Base-by-base conservation (phyloP, 805 yeast genomes). In the Wickerhamomyces rabaulensis region DNA sequence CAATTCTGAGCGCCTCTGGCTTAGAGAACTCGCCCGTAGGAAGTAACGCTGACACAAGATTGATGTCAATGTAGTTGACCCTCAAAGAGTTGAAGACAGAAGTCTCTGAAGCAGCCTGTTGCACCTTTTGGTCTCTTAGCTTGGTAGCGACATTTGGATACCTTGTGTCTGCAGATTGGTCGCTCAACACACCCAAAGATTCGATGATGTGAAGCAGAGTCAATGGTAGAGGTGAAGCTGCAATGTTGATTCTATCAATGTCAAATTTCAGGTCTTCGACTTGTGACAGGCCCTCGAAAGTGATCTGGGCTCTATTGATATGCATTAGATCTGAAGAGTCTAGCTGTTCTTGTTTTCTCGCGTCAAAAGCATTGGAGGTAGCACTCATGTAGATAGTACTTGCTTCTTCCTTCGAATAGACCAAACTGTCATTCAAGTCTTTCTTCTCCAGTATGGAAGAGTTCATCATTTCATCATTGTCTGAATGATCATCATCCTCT, bases 301-400 rank as follows among this genome's bases (percentile, higher is more conserved):
- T 65, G 2, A 76, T 46, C 3, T 60, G 61, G 6, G 74, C 52
- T 9, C 58, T 46, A 53, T 76, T 74, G 9, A 61, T 46, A 43
- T 43, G 53, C 0, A 66, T 42, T 3, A 65, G 40, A 7, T 51
- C 49, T 7, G 56, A 29, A 7, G 51, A 39, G 6, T 29, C 23
- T 38, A 27, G 54, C 54, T 42, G 37, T 19, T 45, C 49, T 13
- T 48, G 36, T 10, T 47, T 49, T 33, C 51, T 48, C 3, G 61
- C 52, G 21, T 54, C 61, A 42, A 73, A 66, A 2, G 79, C 59
- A 42, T 76, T 73, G 0, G 87, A 80, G 10, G 84, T 70, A 2
- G 96, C 95, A 63, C 95, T 87, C 91, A 87, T 80, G 59, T 86
- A 88, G 17, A 87, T 74, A 3, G 90, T 81, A 41, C 80, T 74